Base-by-base conservation (phyloP, 176 grass and related monocot species). In the Musa troglodytarum region DNA sequence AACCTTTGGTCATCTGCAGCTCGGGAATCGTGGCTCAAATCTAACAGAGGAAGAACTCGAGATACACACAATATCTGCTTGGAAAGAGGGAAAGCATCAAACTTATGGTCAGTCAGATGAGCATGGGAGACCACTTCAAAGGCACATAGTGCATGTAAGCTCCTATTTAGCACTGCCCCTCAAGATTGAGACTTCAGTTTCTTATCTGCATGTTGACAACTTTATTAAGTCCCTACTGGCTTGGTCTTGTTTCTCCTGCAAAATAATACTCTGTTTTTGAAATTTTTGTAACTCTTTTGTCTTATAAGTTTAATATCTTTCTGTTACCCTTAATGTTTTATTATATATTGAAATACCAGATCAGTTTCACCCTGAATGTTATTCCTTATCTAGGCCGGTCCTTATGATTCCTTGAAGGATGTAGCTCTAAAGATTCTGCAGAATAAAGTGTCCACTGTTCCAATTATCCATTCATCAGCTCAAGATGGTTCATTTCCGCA, bases 1-100 rank as follows among this genome's bases (percentile, higher is more conserved):
- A 17, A 55, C 13, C 52, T 17, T 56, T 21, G 14, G 50, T 10
- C 68, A 52, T 51, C 84, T 87, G 80, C 84, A 99, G 96, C 91
- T 99, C 71, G 96, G 92, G 83, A 88, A 90, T 49, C 91, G 91
- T 81, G 88, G 96, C 53, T 91, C 91, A 14, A 99, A 85, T 81
- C 77, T 99, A 76, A 92, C 91, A 75, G 96, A 99, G 74, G 88
- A 94, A 54, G 90, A 99, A 83, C 91, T 94, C 52, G 96, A 99
- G 74, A 99, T 88, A 22, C 96, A 99, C 63, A 92, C 96, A 26
- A 99, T 99, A 84, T 95, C 88, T 87, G 96, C 96, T 58, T 99
- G 96, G 96, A 99, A 99, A 79, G 86, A 92, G 43, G 87, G 80
- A 74, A 99, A 99, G 74, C 82, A 77, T 26, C 96, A 99, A 67